Conservation (phyloP, 306 rosid species). For the Vigna radiata region DNA sequence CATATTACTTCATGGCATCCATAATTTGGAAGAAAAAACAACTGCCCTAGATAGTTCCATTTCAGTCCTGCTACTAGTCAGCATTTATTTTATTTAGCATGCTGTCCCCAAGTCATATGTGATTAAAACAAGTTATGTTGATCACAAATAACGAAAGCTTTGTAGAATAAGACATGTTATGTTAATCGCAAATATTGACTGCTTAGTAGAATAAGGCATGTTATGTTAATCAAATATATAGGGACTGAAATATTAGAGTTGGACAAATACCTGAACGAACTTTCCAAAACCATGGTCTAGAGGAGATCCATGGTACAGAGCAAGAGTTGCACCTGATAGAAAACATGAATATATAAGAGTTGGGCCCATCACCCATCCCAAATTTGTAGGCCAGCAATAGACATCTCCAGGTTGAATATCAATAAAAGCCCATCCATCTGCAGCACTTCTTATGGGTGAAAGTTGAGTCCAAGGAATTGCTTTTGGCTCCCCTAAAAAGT, state of each 20-base stretch:
- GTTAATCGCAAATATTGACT: background rate
- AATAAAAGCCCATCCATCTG: slow-evolving; percentile 79
- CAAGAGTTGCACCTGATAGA: slow-evolving; percentile 82
- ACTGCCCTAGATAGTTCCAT: background rate
- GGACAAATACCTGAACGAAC: slow-evolving; percentile 78
- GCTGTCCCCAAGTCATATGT: background rate
- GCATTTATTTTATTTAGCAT: background rate
- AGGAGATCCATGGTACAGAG: slow-evolving; percentile 96
- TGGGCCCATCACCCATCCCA: slow-evolving; percentile 98
- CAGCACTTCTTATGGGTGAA: slow-evolving; percentile 79
- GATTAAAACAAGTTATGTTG: background rate
- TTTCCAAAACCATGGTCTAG: slow-evolving; percentile 87
- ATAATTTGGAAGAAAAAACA: background rate
- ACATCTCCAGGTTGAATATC: slow-evolving; percentile 78
- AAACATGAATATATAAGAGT: slow-evolving; percentile 69
- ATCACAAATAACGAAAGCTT: slow-evolving; percentile 13
- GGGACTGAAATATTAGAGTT: slow-evolving; percentile 8
- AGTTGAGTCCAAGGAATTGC: slow-evolving; percentile 99
- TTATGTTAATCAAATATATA: slow-evolving; percentile 3
- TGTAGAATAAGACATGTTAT: background rate
- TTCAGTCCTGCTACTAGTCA: slow-evolving; percentile 14
- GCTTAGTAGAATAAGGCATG: slow-evolving; percentile 1
- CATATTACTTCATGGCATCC: background rate
- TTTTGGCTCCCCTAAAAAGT: slow-evolving; percentile 82
- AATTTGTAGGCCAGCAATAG: slow-evolving; percentile 87